Base-by-base conservation (phyloP, 2,329 filamentous ascomycete genomes). In the Ascosphaera apis region DNA sequence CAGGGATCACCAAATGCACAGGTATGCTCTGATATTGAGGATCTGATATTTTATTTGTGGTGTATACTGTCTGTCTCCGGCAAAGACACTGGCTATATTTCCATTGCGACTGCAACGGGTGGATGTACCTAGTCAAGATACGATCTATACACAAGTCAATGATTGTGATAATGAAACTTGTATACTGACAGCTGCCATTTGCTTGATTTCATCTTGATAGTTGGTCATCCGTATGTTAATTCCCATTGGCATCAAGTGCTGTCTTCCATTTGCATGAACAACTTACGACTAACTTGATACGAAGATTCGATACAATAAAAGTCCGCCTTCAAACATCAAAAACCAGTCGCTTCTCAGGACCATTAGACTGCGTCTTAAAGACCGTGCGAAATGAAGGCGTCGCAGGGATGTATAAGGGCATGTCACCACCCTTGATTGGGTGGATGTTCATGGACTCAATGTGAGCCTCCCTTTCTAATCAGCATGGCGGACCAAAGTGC, bases 371-470 rank as follows among this genome's bases (percentile, higher is more conserved):
- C 51, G 61, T 92, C 7, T 55, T 78, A 38, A 76, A 86, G 53
- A 98, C 88, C 7, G 44, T 95, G 18, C 71, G 76, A 40, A 77
- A 83, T 51, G 88, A 98, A 56, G 86, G 86, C 34, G 58, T 91
- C 33, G 58, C 66, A 35, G 88, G 82, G 2, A 63, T 98, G 31
- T 98, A 95, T 66, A 98, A 95, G 60, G 84, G 86, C 47, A 83
- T 83, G 8, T 81, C 79, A 18, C 86, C 86, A 38, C 88, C 88
- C 36, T 63, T 95, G 34, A 72, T 93, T 36, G 88, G 88, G 47
- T 95, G 88, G 88, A 92, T 95, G 78, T 81, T 91, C 49, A 95
- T 95, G 86, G 88, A 98, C 60, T 72, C 67, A 37, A 53, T 76
- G 60, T 67, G 53, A 43, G 57, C n/a, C n/a, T 43, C 16, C 21